Evolutionary conservation across 176 grass and related monocot genomes (phyloP), one percentile per base, ranked within the genome.

Genomic region (Juncus inflexus): DNA sequence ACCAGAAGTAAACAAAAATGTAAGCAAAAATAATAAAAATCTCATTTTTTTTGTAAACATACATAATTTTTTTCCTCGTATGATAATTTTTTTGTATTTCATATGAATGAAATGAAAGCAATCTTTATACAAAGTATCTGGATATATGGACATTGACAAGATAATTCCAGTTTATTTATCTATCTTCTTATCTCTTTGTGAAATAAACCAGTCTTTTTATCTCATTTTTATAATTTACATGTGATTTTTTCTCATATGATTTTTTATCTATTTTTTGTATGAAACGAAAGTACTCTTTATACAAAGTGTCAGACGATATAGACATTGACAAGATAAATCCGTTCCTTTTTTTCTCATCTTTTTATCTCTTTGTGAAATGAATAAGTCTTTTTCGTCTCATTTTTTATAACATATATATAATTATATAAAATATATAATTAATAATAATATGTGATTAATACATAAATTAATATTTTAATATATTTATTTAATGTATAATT

Each of bases 311-410:
- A 63, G 92, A 84, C 35, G 91, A 82, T 63, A 89, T 91, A 75
- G 92, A 97, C 41, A 79, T 97, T 53, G 85, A 97, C 65, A 97
- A 84, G 77, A 97, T 97, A 89, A 81, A 89, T 43, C 50, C 77
- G 77, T 85, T 84, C 79, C 81, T 28, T 28, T 28, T 50, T 28
- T 28, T 28, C 19, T 28, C 19, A 28, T 28, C 19, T 28, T 28
- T 28, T 28, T 28, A 28, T 28, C 19, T 60, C 3, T 61, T 5
- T 78, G n/a, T 28, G 19, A 28, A 28, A 28, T 28, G 19, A 28
- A 28, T 1, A 0, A 28, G 19, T 28, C 19, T 28, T 28, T 28
- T 28, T 28, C 19, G 19, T 28, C 19, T 28, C 19, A 28, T 28
- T 28, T 28, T 28, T 28, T 28, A 28, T 28, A 28, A 28, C 19